Evolutionary conservation across 768 basidiomycete species (phyloP).

Genomic region (Arthromyces matolae): DNA sequence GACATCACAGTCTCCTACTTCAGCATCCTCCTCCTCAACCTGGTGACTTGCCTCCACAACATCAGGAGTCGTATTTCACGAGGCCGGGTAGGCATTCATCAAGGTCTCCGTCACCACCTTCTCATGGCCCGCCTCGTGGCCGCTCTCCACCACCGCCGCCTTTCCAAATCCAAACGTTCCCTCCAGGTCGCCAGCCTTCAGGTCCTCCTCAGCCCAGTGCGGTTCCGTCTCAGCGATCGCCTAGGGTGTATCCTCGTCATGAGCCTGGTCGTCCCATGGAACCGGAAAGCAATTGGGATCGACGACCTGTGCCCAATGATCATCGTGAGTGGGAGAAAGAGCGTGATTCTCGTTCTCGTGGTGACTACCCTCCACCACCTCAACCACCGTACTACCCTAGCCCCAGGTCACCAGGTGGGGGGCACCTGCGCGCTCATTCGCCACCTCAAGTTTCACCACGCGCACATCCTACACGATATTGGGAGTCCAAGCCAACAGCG

Average conservation of each 20-base stretch:
- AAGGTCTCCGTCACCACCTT: constrained; percentile 57
- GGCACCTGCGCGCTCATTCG: constrained; percentile 37
- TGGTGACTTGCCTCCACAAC: constrained; percentile 26
- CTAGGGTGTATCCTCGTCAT: constrained; percentile 48
- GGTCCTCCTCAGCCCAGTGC: constrained; percentile 49
- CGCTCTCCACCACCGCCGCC: constrained; percentile 55
- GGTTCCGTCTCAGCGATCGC: constrained; percentile 53
- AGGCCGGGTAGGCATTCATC: constrained; percentile 53
- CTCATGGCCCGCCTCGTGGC: constrained; percentile 39
- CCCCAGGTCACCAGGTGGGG: constrained; percentile 37
- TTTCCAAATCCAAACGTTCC: constrained; percentile 48
- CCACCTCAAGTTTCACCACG: constrained; percentile 65
- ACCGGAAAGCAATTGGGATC: constrained; percentile 57
- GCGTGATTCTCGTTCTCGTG: constrained; percentile 40
- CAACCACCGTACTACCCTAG: constrained; percentile 38
- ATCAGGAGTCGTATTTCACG: constrained; percentile 54
- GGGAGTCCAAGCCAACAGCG: constrained; percentile 57
- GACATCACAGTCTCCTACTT: constrained; percentile 54
- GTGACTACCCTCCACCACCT: constrained; percentile 35
- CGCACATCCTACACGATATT: constrained; percentile 47
- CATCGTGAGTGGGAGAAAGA: constrained; percentile 53
- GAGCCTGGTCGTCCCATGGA: constrained; percentile 47
- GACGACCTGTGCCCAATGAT: constrained; percentile 45
- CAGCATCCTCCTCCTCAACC: constrained; percentile 67
- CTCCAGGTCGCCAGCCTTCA: constrained; percentile 42